A percentile compares a stretch with the other conserved stretches of the same genome.
These are phyloP conservation scores for Pseudogymnoascus sp. DNA, from an alignment of 2,329 filamentous ascomycete species.

Conservation along the genomic window DNA sequence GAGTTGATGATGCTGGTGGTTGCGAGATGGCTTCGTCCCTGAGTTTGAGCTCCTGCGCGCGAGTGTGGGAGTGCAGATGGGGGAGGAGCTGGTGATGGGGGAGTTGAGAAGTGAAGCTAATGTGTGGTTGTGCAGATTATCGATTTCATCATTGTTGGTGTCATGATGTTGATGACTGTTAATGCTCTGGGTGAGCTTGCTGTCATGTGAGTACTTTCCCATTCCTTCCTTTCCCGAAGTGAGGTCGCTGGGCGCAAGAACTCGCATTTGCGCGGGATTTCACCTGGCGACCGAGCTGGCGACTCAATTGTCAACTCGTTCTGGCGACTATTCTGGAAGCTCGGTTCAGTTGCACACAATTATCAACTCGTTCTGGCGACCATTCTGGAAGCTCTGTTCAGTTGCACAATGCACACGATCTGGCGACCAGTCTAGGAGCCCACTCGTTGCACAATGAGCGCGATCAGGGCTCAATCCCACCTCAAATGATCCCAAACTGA, in stretches of 20 bases:
- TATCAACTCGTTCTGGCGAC: neutral
- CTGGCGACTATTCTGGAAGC: neutral
- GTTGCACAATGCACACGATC: neutral
- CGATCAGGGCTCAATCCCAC: neutral
- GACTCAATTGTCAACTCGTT: neutral
- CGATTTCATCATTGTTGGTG: conserved; percentile 46
- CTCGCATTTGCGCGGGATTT: neutral
- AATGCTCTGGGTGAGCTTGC: conserved; percentile 53
- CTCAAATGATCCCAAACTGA: neutral
- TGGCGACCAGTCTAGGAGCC: neutral
- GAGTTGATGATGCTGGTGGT: neutral
- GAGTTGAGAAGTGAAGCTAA: neutral
- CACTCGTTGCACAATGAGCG: no score
- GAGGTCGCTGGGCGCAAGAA: neutral
- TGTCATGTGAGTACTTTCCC: conserved; percentile 29
- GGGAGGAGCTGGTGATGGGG: neutral
- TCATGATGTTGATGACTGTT: conserved; percentile 50
- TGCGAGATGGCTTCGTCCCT: neutral
- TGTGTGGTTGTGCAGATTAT: conserved; percentile 21
- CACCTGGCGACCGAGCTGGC: neutral
- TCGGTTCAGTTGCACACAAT: neutral
- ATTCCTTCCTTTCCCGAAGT: neutral
- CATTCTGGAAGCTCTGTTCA: neutral
- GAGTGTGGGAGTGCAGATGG: neutral
- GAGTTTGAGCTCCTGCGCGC: neutral